Evolutionary conservation across 176 grass and related monocot species (phyloP).

Genomic region (Rhipidocladum racemiflorum): DNA sequence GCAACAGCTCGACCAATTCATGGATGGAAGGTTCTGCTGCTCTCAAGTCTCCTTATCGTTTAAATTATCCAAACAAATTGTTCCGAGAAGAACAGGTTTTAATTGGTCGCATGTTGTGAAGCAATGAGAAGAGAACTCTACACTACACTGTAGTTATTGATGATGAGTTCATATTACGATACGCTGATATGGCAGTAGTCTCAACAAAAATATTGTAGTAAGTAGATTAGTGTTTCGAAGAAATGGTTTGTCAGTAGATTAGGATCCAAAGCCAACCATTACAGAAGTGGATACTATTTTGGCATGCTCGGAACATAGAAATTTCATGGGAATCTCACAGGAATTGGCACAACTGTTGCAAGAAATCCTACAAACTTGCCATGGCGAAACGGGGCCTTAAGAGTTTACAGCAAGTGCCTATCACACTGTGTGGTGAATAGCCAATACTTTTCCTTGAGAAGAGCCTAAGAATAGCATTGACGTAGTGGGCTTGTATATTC

Average conservation of each 20-base stretch:
- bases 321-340: background rate
- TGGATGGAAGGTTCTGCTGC: conserved; percentile 61
- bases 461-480: background rate
- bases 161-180: background rate
- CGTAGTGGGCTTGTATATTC: too few species aligned
- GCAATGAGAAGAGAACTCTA: background rate
- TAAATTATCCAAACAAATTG: background rate
- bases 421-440: background rate
- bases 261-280: background rate
- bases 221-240: too few species aligned
- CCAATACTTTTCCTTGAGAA: background rate
- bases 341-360: background rate
- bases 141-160: too few species aligned
- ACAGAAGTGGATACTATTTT: background rate
- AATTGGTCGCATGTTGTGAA: background rate
- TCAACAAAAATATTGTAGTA: background rate
- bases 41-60: background rate
- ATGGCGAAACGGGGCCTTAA: background rate
- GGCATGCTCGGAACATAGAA: too few species aligned
- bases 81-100: background rate
- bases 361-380: background rate
- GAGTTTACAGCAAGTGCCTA: background rate
- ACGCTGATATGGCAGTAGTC: background rate
- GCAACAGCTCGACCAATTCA: conserved; percentile 80
- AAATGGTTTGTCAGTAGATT: too few species aligned